Evolutionary conservation across 2,329 filamentous ascomycete species (phyloP).

Genomic region (Fusarium sp.): DNA sequence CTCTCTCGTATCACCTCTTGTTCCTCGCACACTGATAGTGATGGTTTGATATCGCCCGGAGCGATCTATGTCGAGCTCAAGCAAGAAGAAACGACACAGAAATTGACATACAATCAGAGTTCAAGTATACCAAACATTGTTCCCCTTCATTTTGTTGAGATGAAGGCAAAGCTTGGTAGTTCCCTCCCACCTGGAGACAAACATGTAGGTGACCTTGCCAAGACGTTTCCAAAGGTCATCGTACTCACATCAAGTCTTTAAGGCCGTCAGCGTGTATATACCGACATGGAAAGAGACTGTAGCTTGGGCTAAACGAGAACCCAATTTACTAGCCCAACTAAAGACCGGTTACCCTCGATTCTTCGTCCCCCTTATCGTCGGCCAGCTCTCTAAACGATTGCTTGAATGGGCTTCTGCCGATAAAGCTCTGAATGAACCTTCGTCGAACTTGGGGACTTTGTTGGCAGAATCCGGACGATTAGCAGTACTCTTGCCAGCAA

Average conservation of each 20-base stretch:
- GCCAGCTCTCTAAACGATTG: constrained; percentile 37
- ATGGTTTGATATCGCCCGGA: no score
- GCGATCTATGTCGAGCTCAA: not conserved
- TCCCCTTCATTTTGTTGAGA: not conserved
- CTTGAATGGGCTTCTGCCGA: constrained; percentile 32
- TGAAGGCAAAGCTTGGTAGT: constrained; percentile 37
- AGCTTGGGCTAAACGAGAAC: constrained; percentile 46
- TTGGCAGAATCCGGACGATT: not conserved
- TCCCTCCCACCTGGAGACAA: constrained; percentile 47
- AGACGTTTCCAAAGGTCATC: not conserved
- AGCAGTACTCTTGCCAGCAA: constrained; percentile 35
- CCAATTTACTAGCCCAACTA: constrained; percentile 38
- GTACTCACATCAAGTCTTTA: not conserved
- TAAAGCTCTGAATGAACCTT: not conserved
- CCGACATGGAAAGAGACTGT: constrained; percentile 49
- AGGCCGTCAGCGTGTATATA: constrained; percentile 53
- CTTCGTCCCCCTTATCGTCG: constrained; percentile 45
- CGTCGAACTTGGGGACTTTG: not conserved
- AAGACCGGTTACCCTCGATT: constrained; percentile 51
- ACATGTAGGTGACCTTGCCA: constrained; percentile 39
- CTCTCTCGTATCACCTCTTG: no score
- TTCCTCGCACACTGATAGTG: no score
- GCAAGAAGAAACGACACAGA: not conserved
- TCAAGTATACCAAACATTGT: no score
- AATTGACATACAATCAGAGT: no score